Percentiles rank a stretch among this genome's conserved stretches.
Evolutionary conservation across 768 basidiomycete species (phyloP).

Genomic region (Multifurca ochricompacta): DNA sequence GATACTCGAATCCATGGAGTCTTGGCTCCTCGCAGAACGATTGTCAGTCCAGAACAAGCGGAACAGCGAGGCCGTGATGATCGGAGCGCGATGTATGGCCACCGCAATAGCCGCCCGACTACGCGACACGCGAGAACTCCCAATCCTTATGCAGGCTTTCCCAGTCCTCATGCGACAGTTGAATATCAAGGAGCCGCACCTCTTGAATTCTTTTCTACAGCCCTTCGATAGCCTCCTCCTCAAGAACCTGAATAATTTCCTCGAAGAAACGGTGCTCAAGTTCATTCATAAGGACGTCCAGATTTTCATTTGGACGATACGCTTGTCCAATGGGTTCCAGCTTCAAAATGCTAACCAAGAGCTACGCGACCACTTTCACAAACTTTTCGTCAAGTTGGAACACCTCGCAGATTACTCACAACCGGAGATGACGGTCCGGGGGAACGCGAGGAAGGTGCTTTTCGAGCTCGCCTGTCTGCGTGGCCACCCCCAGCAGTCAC

Average conservation of each 20-base stretch:
- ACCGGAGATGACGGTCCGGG: not conserved
- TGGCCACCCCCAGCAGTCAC: no score
- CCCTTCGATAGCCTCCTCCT: not conserved
- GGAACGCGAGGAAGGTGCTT: not conserved
- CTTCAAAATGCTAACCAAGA: not conserved
- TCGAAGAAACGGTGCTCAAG: not conserved
- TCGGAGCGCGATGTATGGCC: conserved; percentile 5
- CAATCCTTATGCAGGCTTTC: no score
- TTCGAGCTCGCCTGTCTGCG: not conserved
- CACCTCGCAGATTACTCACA: not conserved
- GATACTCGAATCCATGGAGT: not conserved
- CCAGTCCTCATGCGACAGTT: not conserved
- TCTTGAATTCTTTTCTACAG: not conserved
- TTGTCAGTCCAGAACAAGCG: not conserved
- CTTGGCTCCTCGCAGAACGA: not conserved
- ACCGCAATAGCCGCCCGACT: not conserved
- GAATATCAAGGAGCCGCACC: not conserved
- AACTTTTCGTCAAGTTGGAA: no score
- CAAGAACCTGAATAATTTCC: conserved; percentile 3
- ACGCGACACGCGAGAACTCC: not conserved
- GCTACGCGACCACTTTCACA: not conserved
- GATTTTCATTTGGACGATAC: not conserved
- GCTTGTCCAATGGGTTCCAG: not conserved
- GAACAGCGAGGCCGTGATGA: not conserved
- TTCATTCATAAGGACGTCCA: not conserved